These are phyloP conservation scores for Xerocomellus chrysenteron DNA, from an alignment of 768 basidiomycete genomes.

Conservation along the genomic window DNA sequence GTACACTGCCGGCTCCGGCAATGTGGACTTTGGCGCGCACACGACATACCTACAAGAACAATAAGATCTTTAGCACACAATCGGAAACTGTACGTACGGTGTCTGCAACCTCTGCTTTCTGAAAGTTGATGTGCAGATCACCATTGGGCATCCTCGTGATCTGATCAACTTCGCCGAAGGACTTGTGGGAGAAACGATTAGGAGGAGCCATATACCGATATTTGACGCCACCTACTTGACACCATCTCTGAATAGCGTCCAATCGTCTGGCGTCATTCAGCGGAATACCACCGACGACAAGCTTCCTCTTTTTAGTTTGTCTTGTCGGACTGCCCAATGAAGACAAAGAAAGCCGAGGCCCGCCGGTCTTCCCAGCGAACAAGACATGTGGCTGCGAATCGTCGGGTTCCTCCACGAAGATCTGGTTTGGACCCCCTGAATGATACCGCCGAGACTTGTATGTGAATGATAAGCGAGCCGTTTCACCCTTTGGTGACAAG, in stretches of 20 bases:
- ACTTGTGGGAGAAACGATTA: conserved; percentile 37
- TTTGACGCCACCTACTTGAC: conserved; percentile 51
- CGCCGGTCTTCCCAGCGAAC: conserved; percentile 24
- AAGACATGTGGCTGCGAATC: conserved; percentile 31
- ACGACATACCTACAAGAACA: conserved; percentile 61
- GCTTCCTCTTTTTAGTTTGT: conserved; percentile 54
- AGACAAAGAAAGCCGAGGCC: conserved; percentile 32
- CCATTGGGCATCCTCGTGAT: conserved; percentile 74
- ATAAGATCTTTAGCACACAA: conserved; percentile 2
- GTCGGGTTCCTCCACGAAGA: conserved; percentile 27
- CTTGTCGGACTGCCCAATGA: conserved; percentile 38
- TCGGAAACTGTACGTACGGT: conserved; percentile 48
- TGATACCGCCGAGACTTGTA: conserved; percentile 20
- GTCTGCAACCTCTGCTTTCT: conserved; percentile 74
- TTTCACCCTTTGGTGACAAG: conserved; percentile 29
- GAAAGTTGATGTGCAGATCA: conserved; percentile 76
- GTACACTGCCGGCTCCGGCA: conserved; percentile 72
- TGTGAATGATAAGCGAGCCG: conserved; percentile 35
- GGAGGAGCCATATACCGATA: not conserved
- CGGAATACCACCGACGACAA: conserved; percentile 69
- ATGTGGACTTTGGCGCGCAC: conserved; percentile 75
- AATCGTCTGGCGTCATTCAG: conserved; percentile 59
- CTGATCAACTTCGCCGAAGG: conserved; percentile 73
- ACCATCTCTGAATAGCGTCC: conserved; percentile 72
- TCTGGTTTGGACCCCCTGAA: conserved; percentile 15